Base-by-base conservation (phyloP, 2,329 filamentous ascomycete genomes). In the Beauveria asiatica region DNA sequence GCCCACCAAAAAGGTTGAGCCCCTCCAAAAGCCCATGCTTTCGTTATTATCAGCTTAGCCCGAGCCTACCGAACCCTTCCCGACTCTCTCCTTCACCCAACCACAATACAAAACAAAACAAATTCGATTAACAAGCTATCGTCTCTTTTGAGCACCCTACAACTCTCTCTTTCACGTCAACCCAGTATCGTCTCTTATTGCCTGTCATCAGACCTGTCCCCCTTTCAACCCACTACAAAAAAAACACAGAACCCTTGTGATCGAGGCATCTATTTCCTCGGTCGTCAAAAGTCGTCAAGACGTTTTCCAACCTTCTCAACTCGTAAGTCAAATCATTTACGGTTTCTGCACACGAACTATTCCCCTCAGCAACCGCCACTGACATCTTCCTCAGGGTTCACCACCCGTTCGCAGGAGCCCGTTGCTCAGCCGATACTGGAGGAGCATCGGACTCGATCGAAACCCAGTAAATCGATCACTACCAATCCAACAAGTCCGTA, bases 281-380 rank as follows among this genome's bases (percentile, higher is more conserved):
- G 78, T 88, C 86, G 78, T 76, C 67, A 64, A 72, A 71, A 75
- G 75, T 77, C 87, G 88, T 83, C 90, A 96, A 90, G 80, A 96
- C 91, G 92, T 97, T 96, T 88, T 93, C 92, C 83, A 97, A 96
- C 80, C 88, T 95, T 70, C 88, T 97, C 69, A 94, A 94, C 85
- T 96, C 92, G 92, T 96, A 84, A 76, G 91, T 73, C 19, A 3
- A 46, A 11, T 7, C 13, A n/a, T 27, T 1, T 25, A 13, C 19
- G 25, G 2, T 11, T n/a, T 25, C 19, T 9, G 13, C 10, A 3
- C 11, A 37, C 23, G 17, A 7, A 23, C 6, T 33, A 10, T 10
- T 11, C 1, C n/a, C 41, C 25, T 13, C 30, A 37, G 23, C 7
- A 2, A 39, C 19, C 16, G 39, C 10, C 13, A 46, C 42, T 33